Evolutionary conservation across 257 asterid species (phyloP).

Genomic region (Capsicum baccatum): DNA sequence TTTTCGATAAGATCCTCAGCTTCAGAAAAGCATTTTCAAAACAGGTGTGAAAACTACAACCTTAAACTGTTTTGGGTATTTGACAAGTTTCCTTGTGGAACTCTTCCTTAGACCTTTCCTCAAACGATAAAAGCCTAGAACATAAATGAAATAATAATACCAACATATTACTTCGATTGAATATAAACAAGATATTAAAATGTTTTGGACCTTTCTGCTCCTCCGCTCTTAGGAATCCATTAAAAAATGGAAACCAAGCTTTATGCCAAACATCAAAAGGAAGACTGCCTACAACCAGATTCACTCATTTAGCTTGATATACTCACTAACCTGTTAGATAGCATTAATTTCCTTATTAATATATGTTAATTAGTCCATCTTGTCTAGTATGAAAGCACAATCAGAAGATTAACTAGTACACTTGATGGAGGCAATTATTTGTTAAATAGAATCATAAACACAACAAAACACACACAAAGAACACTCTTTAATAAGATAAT

Average conservation of each 20-base stretch:
- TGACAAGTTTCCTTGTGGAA: slow-evolving; percentile 1
- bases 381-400: slow-evolving; percentile 9
- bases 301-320: background rate
- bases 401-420: background rate
- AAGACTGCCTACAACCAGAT: background rate
- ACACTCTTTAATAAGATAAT: background rate
- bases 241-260: slow-evolving; percentile 3
- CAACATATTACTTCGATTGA: slow-evolving; percentile 1
- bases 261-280: background rate
- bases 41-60: background rate
- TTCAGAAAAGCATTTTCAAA: too few relatives aligned
- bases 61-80: background rate
- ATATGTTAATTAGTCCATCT: background rate
- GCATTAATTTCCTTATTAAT: background rate
- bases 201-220: background rate
- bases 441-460: background rate
- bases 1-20: too few relatives aligned
- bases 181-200: background rate
- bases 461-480: background rate
- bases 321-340: background rate
- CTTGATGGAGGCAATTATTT: background rate
- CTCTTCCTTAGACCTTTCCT: background rate
- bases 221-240: background rate
- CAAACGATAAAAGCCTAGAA: background rate
- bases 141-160: background rate